Percentiles rank a stretch among this genome's conserved stretches.
Evolutionary conservation across 495 filamentous ascomycete genomes (phyloP).

Genomic region (Talaromyces stipitatus): DNA sequence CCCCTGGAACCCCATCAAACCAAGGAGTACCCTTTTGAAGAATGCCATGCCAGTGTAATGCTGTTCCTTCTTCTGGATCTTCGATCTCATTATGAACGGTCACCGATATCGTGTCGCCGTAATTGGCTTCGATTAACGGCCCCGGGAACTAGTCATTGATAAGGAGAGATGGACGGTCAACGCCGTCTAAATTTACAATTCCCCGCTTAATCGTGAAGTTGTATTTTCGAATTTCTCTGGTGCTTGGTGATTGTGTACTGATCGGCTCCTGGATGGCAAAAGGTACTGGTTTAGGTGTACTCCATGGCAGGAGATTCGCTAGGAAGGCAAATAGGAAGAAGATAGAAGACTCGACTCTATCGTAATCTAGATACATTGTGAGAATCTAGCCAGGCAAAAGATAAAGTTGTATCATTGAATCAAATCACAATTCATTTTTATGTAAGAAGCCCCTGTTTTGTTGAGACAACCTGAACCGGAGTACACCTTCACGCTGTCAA

Average conservation of each 20-base stretch:
- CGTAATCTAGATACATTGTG: too few species aligned
- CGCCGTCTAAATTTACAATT: conserved; percentile 8
- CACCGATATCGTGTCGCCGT: conserved; percentile 35
- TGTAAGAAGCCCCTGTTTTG: too few species aligned
- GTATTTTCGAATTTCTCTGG: background rate
- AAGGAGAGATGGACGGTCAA: conserved; percentile 12
- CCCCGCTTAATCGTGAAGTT: background rate
- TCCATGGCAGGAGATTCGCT: too few species aligned
- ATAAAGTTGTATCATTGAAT: too few species aligned
- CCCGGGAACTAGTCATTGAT: conserved; percentile 53
- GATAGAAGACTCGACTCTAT: too few species aligned
- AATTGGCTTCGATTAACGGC: conserved; percentile 43
- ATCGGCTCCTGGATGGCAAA: background rate
- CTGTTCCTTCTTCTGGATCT: conserved; percentile 11
- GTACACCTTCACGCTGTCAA: too few species aligned
- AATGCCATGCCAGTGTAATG: conserved; percentile 55
- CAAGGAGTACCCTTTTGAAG: conserved; percentile 19
- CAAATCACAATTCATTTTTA: too few species aligned
- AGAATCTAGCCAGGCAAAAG: too few species aligned
- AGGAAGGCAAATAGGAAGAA: too few species aligned
- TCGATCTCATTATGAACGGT: conserved; percentile 9
- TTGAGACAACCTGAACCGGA: too few species aligned
- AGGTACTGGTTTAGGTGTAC: too few species aligned
- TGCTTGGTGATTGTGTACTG: background rate
- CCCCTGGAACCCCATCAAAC: conserved; percentile 42